Percentiles rank a stretch among this genome's conserved stretches.
Conservation (phyloP, 2,329 filamentous ascomycete species). For the Harringtonia aguacate region DNA sequence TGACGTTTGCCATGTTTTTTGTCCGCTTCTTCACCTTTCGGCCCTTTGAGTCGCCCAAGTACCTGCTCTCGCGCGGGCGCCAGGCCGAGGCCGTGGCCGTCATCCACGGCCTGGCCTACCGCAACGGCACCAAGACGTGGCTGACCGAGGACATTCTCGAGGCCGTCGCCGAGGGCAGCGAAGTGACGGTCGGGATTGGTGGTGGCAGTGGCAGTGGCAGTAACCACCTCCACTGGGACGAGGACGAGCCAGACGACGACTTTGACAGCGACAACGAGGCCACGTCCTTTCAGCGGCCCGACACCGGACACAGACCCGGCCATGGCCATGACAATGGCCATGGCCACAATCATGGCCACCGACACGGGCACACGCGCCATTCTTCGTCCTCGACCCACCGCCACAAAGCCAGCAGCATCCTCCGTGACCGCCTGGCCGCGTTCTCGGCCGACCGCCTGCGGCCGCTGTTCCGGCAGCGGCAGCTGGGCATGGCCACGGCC, state of each 20-base stretch:
- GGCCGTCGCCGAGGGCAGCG: constrained; percentile 31
- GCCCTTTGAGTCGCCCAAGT: constrained; percentile 80
- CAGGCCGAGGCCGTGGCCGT: constrained; percentile 72
- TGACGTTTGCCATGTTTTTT: constrained; percentile 69
- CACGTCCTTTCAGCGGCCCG: constrained; percentile 1
- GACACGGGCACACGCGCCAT: too few species aligned
- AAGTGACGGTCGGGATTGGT: neutral
- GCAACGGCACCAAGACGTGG: constrained; percentile 62
- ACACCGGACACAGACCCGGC: neutral
- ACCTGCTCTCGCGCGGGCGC: constrained; percentile 62
- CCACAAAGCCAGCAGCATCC: too few species aligned
- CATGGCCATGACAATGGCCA: constrained; percentile 27
- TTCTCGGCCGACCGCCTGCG: constrained; percentile 59
- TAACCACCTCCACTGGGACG: neutral
- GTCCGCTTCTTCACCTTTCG: constrained; percentile 71
- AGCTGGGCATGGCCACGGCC: constrained; percentile 37
- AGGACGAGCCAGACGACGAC: neutral
- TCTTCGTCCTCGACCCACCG: too few species aligned
- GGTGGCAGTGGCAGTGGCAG: neutral
- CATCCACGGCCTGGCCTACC: constrained; percentile 65
- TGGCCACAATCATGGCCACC: too few species aligned
- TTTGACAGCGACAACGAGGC: constrained; percentile 9
- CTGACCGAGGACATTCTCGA: constrained; percentile 61
- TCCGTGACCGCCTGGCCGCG: constrained; percentile 49
- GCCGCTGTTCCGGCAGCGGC: constrained; percentile 50